These are phyloP conservation scores for Lolium rigidum DNA, from an alignment of 176 grass and related monocot species.

Conservation along the genomic window DNA sequence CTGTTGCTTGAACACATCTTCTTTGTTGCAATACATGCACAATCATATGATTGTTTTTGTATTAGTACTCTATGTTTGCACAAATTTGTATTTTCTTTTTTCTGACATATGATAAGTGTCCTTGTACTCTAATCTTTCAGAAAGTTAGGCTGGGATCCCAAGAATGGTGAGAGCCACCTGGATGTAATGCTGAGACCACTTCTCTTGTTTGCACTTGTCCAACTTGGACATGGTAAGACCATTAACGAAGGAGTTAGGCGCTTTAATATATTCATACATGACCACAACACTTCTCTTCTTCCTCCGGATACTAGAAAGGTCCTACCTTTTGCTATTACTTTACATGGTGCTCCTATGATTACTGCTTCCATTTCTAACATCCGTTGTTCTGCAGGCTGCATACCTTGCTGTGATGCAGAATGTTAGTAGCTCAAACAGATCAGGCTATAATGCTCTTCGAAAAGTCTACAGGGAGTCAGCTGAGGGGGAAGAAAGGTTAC, in stretches of 20 bases:
- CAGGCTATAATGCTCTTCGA: conserved; percentile 73
- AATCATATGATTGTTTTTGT: conserved; percentile 12
- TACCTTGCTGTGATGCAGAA: conserved; percentile 82
- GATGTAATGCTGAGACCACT: conserved; percentile 74
- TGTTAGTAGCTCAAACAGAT: conserved; percentile 65
- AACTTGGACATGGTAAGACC: conserved; percentile 64
- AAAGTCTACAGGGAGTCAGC: conserved; percentile 63
- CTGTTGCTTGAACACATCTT: conserved; percentile 28
- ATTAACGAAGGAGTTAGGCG: conserved; percentile 74
- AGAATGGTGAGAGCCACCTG: conserved; percentile 66
- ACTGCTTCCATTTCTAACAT: conserved; percentile 26
- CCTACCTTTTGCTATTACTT: conserved; percentile 37
- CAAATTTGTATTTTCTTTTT: neutral
- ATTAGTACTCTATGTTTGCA: neutral
- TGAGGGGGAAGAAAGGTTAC: conserved; percentile 67
- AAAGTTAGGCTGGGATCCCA: conserved; percentile 85
- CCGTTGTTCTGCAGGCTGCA: conserved; percentile 60
- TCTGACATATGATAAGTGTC: conserved; percentile 9
- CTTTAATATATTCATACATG: conserved; percentile 61
- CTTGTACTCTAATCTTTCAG: conserved; percentile 42
- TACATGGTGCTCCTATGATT: neutral
- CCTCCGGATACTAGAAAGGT: conserved; percentile 83
- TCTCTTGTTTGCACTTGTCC: conserved; percentile 68
- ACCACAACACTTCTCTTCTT: conserved; percentile 66
- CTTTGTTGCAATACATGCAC: conserved; percentile 20